Conservation (phyloP, 2,329 filamentous ascomycete genomes). For the Hirsutella rhossiliensis region DNA sequence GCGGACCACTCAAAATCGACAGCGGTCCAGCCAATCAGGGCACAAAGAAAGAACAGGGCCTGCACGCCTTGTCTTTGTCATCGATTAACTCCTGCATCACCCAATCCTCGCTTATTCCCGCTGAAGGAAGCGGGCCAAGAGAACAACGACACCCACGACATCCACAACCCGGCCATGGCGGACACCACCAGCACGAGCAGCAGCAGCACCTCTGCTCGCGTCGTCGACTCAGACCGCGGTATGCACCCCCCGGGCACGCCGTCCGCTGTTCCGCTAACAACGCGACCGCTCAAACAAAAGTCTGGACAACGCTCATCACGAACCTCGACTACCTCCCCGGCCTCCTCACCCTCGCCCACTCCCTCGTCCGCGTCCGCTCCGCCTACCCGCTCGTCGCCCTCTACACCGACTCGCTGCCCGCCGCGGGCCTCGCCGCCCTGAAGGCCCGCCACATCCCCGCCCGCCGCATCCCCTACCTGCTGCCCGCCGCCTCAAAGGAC, state of each 20-base stretch:
- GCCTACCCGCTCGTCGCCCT: conserved; percentile 72
- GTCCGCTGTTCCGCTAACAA: not conserved
- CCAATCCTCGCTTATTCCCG: too few species aligned
- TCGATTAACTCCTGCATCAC: too few species aligned
- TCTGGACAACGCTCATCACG: conserved; percentile 82
- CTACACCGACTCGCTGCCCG: conserved; percentile 67
- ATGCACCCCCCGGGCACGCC: not conserved
- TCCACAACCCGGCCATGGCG: too few species aligned
- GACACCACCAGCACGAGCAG: too few species aligned
- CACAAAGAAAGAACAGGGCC: too few species aligned
- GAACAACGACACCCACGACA: too few species aligned
- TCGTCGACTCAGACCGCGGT: conserved; percentile 29
- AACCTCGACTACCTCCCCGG: conserved; percentile 73
- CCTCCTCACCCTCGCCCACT: conserved; percentile 69
- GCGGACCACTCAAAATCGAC: too few species aligned
- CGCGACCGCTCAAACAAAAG: conserved; percentile 16
- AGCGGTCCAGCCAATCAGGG: too few species aligned
- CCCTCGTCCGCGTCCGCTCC: conserved; percentile 51
- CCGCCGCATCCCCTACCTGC: conserved; percentile 59
- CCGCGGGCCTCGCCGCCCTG: conserved; percentile 56
- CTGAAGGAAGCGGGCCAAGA: too few species aligned
- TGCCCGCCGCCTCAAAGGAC: conserved; percentile 52
- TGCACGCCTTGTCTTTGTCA: too few species aligned
- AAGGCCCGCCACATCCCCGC: conserved; percentile 55
- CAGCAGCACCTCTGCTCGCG: too few species aligned